These are phyloP conservation scores for Hansenula sp. DNA, from an alignment of 1,139 yeast genomes.

Conservation along the genomic window DNA sequence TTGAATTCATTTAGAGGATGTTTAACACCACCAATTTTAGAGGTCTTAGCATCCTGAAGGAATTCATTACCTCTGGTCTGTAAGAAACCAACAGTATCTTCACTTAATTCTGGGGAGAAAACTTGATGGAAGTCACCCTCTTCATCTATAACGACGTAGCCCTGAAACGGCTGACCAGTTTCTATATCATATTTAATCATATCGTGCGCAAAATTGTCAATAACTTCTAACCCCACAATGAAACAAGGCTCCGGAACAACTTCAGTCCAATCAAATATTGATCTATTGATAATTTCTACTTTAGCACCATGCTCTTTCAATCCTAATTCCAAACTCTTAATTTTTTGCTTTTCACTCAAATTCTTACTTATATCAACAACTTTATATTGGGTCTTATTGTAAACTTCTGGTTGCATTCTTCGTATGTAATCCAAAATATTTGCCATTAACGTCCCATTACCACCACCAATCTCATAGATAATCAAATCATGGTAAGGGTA, in stretches of 20 bases:
- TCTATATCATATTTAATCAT: conserved; percentile 69
- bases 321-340: conserved; percentile 17
- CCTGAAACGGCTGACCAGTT: conserved; percentile 71
- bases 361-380: conserved; percentile 75
- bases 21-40: conserved; percentile 10
- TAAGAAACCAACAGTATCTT: conserved; percentile 53
- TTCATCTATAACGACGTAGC: conserved; percentile 70
- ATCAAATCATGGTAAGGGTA: conserved; percentile 63
- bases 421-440: conserved; percentile 69
- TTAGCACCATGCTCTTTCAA: conserved; percentile 31
- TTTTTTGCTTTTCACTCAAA: conserved; percentile 59
- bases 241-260: conserved; percentile 68
- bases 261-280: conserved; percentile 72
- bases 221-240: conserved; percentile 78
- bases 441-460: conserved; percentile 83
- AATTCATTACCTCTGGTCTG: conserved; percentile 46
- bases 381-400: conserved; percentile 61
- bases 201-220: conserved; percentile 85
- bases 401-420: conserved; percentile 66
- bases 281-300: conserved; percentile 65
- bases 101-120: conserved; percentile 65
- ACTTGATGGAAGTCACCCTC: conserved; percentile 77
- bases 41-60: conserved; percentile 29
- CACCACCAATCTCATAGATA: conserved; percentile 89
- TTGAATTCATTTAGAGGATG: conserved; percentile 19